These are phyloP conservation scores for Cercospora berteroae DNA, from an alignment of 2,329 filamentous ascomycete genomes.

Conservation along the genomic window DNA sequence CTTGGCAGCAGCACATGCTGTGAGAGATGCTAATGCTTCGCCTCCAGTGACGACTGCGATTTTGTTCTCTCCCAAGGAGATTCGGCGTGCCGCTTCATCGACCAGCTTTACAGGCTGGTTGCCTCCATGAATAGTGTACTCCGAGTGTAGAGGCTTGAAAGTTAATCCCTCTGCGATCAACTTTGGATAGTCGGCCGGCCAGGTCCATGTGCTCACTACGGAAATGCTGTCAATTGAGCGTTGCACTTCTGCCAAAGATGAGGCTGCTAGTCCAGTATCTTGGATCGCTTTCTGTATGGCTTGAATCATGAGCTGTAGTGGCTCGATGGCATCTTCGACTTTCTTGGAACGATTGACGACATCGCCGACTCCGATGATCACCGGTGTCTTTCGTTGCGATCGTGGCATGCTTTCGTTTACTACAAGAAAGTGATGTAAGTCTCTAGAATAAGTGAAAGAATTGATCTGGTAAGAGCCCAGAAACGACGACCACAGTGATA, in stretches of 20 bases:
- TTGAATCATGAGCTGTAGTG: conserved; percentile 57
- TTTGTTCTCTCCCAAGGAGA: conserved; percentile 54
- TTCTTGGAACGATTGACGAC: conserved; percentile 57
- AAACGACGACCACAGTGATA: not conserved
- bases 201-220: conserved; percentile 64
- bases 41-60: conserved; percentile 62
- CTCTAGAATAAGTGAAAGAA: not conserved
- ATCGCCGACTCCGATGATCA: conserved; percentile 64
- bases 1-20: conserved; percentile 52
- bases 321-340: conserved; percentile 57
- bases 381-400: conserved; percentile 41
- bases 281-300: conserved; percentile 54
- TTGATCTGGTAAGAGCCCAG: too few relatives aligned
- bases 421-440: not conserved
- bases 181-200: conserved; percentile 61
- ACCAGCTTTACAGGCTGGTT: conserved; percentile 61
- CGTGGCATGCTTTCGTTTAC: conserved; percentile 1
- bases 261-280: conserved; percentile 46
- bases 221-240: conserved; percentile 57
- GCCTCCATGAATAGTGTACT: conserved; percentile 60
- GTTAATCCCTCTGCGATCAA: conserved; percentile 53
- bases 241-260: conserved; percentile 39
- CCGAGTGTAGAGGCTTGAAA: conserved; percentile 48
- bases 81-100: conserved; percentile 61
- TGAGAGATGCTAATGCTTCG: conserved; percentile 62